Conservation (phyloP, 129 eudicot species). For the Kitagawia praeruptora region DNA sequence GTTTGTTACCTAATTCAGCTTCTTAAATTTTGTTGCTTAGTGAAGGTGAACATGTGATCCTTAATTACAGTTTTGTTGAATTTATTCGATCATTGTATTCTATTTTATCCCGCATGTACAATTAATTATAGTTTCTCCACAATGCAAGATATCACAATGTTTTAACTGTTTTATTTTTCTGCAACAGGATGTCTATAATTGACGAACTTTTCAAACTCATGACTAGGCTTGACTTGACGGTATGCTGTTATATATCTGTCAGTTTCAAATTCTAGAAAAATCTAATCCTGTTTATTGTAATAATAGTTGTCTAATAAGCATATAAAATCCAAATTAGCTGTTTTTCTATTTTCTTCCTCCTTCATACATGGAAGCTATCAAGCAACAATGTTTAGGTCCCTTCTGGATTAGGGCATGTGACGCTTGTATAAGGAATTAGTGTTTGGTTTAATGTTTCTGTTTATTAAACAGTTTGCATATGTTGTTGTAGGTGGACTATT, state of each 20-base stretch:
- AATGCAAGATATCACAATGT: not conserved
- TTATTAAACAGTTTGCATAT: not conserved
- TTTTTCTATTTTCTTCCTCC: not conserved
- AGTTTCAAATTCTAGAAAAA: not conserved
- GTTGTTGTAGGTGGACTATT: conserved; percentile 55
- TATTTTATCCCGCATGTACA: not conserved
- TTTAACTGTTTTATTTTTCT: not conserved
- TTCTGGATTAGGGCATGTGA: not conserved
- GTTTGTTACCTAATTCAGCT: not conserved
- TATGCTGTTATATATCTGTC: conserved; percentile 20
- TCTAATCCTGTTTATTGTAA: not conserved
- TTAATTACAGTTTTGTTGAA: not conserved
- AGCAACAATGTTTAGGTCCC: not conserved
- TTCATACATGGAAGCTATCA: not conserved
- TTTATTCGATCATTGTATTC: not conserved
- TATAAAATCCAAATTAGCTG: not conserved
- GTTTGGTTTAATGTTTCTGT: not conserved
- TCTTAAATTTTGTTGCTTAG: not conserved
- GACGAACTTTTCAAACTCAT: conserved; percentile 61
- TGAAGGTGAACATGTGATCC: not conserved
- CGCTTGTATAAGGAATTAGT: not conserved
- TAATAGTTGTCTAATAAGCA: not conserved
- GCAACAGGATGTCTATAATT: conserved; percentile 46
- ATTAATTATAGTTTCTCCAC: not conserved
- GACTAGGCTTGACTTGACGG: conserved; percentile 57